Evolutionary conservation across 345 rosid species (phyloP).

Genomic region (Lepidium aucheri): DNA sequence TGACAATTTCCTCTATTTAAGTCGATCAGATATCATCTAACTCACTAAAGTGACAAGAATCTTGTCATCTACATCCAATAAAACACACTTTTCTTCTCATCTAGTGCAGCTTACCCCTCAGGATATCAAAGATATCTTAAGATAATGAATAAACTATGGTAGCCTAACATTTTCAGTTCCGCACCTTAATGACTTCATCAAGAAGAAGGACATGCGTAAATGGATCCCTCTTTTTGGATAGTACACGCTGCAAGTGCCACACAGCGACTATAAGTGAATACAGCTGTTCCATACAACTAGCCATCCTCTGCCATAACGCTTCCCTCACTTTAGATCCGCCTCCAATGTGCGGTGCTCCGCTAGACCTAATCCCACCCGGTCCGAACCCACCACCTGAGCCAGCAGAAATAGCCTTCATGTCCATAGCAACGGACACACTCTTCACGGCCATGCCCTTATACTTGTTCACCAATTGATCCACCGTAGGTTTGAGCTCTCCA

Average conservation of each 20-base stretch:
- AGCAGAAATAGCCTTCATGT: constrained; percentile 81
- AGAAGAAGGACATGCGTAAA: constrained; percentile 88
- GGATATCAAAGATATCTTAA: neutral
- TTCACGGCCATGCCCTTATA: constrained; percentile 74
- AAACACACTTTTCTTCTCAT: neutral
- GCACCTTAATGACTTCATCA: constrained; percentile 89
- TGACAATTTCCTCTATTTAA: neutral
- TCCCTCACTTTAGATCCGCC: constrained; percentile 86
- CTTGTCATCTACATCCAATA: neutral
- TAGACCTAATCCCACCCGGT: constrained; percentile 92
- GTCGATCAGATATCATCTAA: neutral
- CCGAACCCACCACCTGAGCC: constrained; percentile 52
- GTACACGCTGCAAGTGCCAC: constrained; percentile 97
- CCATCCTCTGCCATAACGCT: constrained; percentile 89
- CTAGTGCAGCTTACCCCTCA: neutral
- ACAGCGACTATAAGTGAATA: constrained; percentile 70
- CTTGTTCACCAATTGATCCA: constrained; percentile 74
- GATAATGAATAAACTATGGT: neutral
- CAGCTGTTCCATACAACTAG: constrained; percentile 78
- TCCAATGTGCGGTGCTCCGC: constrained; percentile 91
- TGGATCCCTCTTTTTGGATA: constrained; percentile 96
- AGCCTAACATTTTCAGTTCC: neutral
- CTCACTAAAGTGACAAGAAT: neutral
- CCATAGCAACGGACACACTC: constrained; percentile 68
- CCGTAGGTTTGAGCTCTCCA: constrained; percentile 71